Base-by-base conservation (phyloP, 345 rosid species). In the Melastoma malabathricum region DNA sequence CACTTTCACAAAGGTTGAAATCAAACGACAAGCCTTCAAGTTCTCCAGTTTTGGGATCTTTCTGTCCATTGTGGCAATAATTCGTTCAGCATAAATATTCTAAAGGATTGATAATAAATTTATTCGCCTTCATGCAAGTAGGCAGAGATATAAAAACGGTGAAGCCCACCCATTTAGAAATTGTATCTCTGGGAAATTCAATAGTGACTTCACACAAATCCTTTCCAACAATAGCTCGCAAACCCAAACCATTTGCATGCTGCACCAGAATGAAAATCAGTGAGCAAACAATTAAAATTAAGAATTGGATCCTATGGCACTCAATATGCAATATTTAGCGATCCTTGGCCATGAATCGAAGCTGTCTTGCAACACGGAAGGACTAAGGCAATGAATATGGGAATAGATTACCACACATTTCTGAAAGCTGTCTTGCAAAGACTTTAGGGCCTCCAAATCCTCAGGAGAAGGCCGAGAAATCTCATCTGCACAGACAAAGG, bases 241-340 rank as follows among this genome's bases (percentile, higher is more conserved):
- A 67, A 52, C 97, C 99, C 64, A 93, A 71, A 29, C 97, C 97
- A 67, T 88, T 93, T 52, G 84, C 94, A 51, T 74, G 65, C 97
- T 88, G 71, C 72, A 82, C n/a, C 57, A 64, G 55, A 34, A 13
- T 4, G 31, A 38, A 18, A 51, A 29, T 29, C 38, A 5, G 38
- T 29, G 6, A 29, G 38, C 38, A 29, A 29, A 5, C 38, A 29
- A 29, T 29, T 29, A 1, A 29, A 29, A 29, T 5, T 5, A 1
- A 29, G 6, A 29, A 29, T 1, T 29, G 38, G 1, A 5, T 29
- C 38, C 6, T 29, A 10, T 5, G 2, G 38, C 38, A 29, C 38
- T 6, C 2, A 29, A 29, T 27, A 10, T 29, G 38, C 38, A 5
- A 29, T 10, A 29, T 29, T 29, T 29, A 29, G 38, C 38, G 1